Conservation (phyloP, 208 protist species). For the Crithidia sp. region DNA sequence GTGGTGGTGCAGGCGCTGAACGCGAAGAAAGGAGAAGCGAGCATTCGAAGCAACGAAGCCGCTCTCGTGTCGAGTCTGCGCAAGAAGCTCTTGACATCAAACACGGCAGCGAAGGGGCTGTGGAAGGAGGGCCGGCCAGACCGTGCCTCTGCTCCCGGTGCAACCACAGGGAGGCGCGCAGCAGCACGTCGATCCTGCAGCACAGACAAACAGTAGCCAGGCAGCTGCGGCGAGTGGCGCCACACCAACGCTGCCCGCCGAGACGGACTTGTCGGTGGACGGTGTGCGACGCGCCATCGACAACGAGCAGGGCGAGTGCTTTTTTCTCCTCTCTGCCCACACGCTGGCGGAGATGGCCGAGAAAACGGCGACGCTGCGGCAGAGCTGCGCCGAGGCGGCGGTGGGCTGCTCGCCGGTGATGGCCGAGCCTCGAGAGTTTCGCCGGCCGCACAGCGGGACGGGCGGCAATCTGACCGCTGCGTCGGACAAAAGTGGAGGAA, state of each 20-base stretch:
- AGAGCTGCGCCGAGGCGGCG: conserved; percentile 32
- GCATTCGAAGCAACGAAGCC: conserved; percentile 56
- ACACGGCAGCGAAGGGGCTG: conserved; percentile 17
- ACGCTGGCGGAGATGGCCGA: conserved; percentile 35
- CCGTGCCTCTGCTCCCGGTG: conserved; percentile 13
- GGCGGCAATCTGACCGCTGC: not conserved
- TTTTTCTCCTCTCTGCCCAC: conserved; percentile 52
- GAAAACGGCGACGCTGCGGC: conserved; percentile 35
- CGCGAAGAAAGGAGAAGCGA: conserved; percentile 72
- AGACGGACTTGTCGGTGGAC: conserved; percentile 43
- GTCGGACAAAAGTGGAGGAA: too few relatives aligned
- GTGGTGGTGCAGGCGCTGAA: conserved; percentile 84
- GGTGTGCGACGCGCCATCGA: conserved; percentile 45
- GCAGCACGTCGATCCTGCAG: conserved; percentile 2
- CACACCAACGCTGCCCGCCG: conserved; percentile 8
- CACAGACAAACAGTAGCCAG: not conserved
- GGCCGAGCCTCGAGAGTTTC: conserved; percentile 58
- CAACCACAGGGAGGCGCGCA: not conserved
- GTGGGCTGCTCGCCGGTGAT: conserved; percentile 53
- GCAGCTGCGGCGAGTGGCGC: not conserved
- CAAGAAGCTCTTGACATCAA: conserved; percentile 55
- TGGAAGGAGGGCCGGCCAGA: conserved; percentile 24
- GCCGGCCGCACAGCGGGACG: conserved; percentile 1
- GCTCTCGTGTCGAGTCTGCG: conserved; percentile 69
- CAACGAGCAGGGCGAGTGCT: conserved; percentile 74